A percentile compares a stretch with the other conserved stretches of the same genome.
These are phyloP conservation scores for Catunica adiposa DNA, from an alignment of 2,329 filamentous ascomycete species.

Conservation along the genomic window DNA sequence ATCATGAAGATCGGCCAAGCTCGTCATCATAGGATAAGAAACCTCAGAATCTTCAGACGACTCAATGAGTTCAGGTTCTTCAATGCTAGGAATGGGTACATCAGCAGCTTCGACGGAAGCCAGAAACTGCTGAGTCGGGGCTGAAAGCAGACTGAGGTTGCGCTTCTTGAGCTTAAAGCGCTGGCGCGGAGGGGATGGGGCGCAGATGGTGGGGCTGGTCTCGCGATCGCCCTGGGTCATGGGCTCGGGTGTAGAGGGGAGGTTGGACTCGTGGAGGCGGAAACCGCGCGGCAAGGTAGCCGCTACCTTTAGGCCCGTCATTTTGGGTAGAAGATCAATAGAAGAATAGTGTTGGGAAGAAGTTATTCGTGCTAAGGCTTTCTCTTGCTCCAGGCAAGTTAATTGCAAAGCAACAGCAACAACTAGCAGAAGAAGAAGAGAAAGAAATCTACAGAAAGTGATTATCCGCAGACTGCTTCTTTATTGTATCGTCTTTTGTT, in stretches of 20 bases:
- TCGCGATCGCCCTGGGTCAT: constrained; percentile 17
- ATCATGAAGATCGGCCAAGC: constrained; percentile 22
- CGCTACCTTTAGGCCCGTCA: constrained; percentile 31
- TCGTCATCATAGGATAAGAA: constrained; percentile 21
- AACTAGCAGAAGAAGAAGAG: background rate
- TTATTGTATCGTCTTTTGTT: background rate
- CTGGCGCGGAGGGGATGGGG: constrained; percentile 35
- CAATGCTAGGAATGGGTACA: constrained; percentile 47
- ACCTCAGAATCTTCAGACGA: constrained; percentile 25
- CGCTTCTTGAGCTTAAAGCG: constrained; percentile 40
- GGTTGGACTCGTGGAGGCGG: constrained; percentile 22
- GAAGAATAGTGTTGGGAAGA: background rate
- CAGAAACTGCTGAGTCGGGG: constrained; percentile 49
- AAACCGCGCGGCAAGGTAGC: constrained; percentile 29
- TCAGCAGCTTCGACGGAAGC: constrained; percentile 50
- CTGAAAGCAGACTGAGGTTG: constrained; percentile 34
- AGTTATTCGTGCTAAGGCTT: background rate
- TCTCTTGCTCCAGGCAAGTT: constrained; percentile 4
- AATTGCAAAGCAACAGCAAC: constrained; percentile 2
- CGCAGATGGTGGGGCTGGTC: constrained; percentile 20
- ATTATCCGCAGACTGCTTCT: background rate
- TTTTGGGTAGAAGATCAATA: constrained; percentile 17
- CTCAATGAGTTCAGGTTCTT: constrained; percentile 34
- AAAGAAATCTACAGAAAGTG: background rate
- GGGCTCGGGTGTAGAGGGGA: constrained; percentile 34